Conservation (phyloP, 2,329 filamentous ascomycete species). For the Fusarium armeniacum region DNA sequence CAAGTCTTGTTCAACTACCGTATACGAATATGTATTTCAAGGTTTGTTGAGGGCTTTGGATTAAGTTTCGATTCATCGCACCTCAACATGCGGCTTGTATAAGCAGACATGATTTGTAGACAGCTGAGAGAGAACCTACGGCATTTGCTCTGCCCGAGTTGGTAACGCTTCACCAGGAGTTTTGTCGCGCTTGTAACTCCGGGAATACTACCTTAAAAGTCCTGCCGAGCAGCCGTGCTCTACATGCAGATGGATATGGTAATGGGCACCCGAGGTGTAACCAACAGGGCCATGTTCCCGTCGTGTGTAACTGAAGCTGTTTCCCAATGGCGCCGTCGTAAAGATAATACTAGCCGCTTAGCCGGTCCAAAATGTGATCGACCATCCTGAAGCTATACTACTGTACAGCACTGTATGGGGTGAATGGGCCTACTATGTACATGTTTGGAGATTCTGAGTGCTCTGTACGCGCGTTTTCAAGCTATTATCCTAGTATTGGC, state of each 20-base stretch:
- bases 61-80: not conserved
- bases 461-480: conserved; percentile 37
- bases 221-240: conserved; percentile 7
- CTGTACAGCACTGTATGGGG: not conserved
- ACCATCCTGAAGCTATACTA: not conserved
- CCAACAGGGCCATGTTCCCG: conserved; percentile 26
- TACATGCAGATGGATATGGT: conserved; percentile 12
- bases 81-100: not conserved
- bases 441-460: not conserved
- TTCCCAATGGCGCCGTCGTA: conserved; percentile 9
- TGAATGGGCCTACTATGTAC: not conserved
- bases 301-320: conserved; percentile 9
- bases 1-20: not conserved
- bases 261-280: conserved; percentile 24
- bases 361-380: conserved; percentile 1
- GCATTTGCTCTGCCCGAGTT: not conserved
- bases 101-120: not conserved
- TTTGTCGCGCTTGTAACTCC: conserved; percentile 22
- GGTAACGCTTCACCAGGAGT: conserved; percentile 19
- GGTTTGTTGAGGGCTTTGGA: not conserved
- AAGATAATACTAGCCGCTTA: conserved; percentile 21
- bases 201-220: conserved; percentile 24
- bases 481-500: conserved; percentile 25
- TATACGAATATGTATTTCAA: not conserved
- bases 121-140: not conserved